A percentile compares a stretch with the other conserved stretches of the same genome.
phyloP scores from a whole-genome alignment of 2,329 filamentous ascomycete genomes.

The Pyrenophora graminea region DNA sequence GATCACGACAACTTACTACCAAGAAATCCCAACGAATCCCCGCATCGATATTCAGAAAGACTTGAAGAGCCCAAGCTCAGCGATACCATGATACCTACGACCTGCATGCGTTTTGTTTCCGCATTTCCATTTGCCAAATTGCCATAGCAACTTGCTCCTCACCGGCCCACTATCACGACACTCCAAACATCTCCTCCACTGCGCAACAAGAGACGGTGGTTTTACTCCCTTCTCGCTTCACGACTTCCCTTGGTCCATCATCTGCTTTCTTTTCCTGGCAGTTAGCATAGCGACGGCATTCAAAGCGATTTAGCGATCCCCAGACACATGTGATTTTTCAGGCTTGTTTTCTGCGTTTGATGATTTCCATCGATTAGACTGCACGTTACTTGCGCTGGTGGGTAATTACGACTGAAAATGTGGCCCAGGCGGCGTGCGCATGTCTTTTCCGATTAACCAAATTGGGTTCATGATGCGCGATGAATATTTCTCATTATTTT shows the following conservation, averaged over 20 bases:
- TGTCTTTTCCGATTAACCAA: neutral
- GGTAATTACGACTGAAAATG: neutral
- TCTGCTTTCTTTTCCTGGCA: constrained; percentile 22
- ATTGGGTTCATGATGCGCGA: neutral
- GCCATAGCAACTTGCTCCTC: neutral
- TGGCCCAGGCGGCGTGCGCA: neutral
- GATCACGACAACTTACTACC: constrained; percentile 10
- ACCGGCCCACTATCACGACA: neutral
- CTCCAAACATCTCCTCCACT: neutral
- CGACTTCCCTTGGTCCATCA: constrained; percentile 20
- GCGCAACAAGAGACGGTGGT: neutral
- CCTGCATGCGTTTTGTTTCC: constrained; percentile 15
- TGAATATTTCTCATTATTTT: neutral
- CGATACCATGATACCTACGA: constrained; percentile 35
- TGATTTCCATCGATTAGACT: constrained; percentile 4
- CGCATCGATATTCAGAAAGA: constrained; percentile 27
- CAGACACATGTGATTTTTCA: neutral
- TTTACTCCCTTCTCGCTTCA: neutral
- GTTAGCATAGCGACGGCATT: constrained; percentile 45
- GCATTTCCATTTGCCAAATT: neutral
- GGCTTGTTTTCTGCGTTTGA: constrained; percentile 8
- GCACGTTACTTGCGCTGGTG: constrained; percentile 4
- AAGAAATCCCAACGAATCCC: constrained; percentile 1
- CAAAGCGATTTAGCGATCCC: constrained; percentile 39
- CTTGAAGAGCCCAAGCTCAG: constrained; percentile 45